phyloP scores from a whole-genome alignment of 2,329 filamentous ascomycete genomes.

The Colletotrichum tropicale region DNA sequence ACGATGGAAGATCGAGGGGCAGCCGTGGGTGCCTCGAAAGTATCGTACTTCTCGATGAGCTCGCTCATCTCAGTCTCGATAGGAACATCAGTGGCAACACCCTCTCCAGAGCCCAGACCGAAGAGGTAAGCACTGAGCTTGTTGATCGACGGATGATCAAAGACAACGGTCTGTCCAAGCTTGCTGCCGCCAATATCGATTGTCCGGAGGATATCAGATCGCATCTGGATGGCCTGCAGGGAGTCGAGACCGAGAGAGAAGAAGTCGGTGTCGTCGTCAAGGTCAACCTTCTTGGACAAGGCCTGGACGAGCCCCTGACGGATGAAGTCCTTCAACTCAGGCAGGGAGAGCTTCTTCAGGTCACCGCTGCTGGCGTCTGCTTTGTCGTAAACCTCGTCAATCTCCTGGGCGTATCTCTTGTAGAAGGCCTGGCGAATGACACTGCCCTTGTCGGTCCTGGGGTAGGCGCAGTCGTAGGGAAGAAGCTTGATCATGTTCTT shows the following conservation, averaged over 20 bases:
- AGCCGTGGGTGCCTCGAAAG: background rate
- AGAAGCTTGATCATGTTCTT: constrained; percentile 55
- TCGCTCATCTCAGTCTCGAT: constrained; percentile 31
- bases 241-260: constrained; percentile 64
- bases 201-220: constrained; percentile 53
- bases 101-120: constrained; percentile 41
- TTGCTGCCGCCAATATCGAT: constrained; percentile 51
- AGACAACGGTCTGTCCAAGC: constrained; percentile 62
- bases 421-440: constrained; percentile 34
- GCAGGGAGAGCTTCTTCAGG: constrained; percentile 23
- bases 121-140: constrained; percentile 49
- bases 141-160: constrained; percentile 57
- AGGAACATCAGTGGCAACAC: constrained; percentile 26
- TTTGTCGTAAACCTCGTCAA: constrained; percentile 32
- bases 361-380: constrained; percentile 25
- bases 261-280: constrained; percentile 55
- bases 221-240: constrained; percentile 61
- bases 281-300: constrained; percentile 26
- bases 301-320: constrained; percentile 30
- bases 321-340: constrained; percentile 38
- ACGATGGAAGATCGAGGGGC: background rate
- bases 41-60: constrained; percentile 27
- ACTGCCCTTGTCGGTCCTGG: constrained; percentile 35
- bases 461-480: constrained; percentile 42
- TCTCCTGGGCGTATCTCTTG: constrained; percentile 17